These are phyloP conservation scores for Oryza officinalis DNA, from an alignment of 176 grass and related monocot species.

Conservation along the genomic window DNA sequence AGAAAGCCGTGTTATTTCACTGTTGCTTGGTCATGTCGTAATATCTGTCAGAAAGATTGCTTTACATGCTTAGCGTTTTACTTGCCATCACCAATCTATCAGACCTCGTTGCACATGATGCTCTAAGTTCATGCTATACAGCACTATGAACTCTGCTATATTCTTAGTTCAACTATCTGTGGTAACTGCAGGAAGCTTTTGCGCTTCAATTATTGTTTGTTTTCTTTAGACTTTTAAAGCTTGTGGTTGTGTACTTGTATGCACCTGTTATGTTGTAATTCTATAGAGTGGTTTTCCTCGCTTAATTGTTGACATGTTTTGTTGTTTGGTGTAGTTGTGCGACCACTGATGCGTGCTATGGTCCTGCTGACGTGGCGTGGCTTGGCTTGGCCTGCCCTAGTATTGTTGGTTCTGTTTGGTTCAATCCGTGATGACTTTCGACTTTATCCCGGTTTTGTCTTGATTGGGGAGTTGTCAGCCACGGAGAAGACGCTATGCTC, in stretches of 20 bases:
- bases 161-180: background rate
- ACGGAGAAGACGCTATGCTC: too few relatives aligned
- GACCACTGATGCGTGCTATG: background rate
- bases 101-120: background rate
- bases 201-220: background rate
- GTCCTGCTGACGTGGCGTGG: background rate
- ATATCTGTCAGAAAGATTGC: background rate
- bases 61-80: background rate
- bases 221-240: too few relatives aligned
- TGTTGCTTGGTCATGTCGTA: background rate
- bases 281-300: background rate
- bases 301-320: background rate
- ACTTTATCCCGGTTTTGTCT: too few relatives aligned
- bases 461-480: too few relatives aligned
- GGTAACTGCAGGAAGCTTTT: background rate
- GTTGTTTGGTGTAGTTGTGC: background rate
- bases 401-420: too few relatives aligned
- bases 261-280: background rate
- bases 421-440: too few relatives aligned
- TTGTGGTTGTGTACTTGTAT: background rate
- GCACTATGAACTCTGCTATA: background rate
- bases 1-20: background rate
- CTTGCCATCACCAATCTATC: background rate
- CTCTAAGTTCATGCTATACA: background rate
- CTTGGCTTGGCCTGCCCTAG: too few relatives aligned